Conservation (phyloP, 805 yeast species). For the Yarrowia sp. region DNA sequence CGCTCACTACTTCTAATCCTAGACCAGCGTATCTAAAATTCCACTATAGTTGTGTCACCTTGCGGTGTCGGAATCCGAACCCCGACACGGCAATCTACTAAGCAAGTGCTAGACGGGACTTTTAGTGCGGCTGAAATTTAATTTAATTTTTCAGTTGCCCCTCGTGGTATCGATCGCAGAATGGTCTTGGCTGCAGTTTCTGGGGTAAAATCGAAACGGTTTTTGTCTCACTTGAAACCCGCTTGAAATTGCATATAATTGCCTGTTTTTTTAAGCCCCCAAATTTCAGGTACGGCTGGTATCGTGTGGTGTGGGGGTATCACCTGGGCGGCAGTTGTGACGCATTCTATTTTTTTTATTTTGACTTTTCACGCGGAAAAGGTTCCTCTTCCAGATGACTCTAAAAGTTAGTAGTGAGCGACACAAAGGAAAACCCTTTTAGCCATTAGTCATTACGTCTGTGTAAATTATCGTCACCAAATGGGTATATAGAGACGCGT, state of each 20-base stretch:
- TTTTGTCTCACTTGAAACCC: too few relatives aligned
- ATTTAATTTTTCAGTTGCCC: too few relatives aligned
- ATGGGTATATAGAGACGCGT: not conserved
- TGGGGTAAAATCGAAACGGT: too few relatives aligned
- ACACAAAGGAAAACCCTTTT: not conserved
- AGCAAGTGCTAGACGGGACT: not conserved
- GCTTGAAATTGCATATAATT: too few relatives aligned
- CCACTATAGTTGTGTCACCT: not conserved
- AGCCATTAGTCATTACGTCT: not conserved
- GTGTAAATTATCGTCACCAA: not conserved
- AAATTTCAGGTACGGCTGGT: too few relatives aligned
- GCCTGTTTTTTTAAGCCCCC: too few relatives aligned
- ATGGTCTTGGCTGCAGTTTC: too few relatives aligned
- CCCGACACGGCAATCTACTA: not conserved
- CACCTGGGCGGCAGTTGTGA: not conserved
- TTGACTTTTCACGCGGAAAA: not conserved
- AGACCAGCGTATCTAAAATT: too few relatives aligned
- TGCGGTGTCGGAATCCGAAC: not conserved
- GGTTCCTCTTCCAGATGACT: not conserved
- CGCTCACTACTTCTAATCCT: not conserved
- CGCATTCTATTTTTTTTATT: not conserved
- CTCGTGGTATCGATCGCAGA: too few relatives aligned
- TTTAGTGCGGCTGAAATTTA: conserved; percentile 10
- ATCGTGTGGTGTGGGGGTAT: too few relatives aligned
- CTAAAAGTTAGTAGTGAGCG: conserved; percentile 2